Percentiles rank a stretch among this genome's conserved stretches.
Evolutionary conservation across 139 green algal species (phyloP).

Genomic region (Volvox africanus): DNA sequence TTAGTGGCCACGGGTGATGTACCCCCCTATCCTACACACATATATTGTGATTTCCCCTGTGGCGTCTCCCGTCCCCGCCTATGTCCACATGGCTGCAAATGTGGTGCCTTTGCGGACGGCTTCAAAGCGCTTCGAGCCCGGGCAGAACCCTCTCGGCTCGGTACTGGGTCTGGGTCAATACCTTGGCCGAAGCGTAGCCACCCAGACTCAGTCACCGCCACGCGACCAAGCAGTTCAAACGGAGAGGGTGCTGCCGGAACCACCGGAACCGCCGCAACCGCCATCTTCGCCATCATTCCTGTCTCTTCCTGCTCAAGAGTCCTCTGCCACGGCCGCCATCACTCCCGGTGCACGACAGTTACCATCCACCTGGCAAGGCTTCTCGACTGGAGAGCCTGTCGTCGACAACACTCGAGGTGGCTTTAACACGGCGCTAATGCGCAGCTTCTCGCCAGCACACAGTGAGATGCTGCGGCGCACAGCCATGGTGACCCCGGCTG

Average conservation of each 20-base stretch:
- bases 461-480: not conserved
- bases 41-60: too few relatives aligned
- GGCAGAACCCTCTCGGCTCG: too few relatives aligned
- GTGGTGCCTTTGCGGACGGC: too few relatives aligned
- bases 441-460: not conserved
- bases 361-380: not conserved
- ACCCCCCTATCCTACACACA: too few relatives aligned
- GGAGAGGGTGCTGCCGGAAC: not conserved
- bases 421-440: not conserved
- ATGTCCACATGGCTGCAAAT: too few relatives aligned
- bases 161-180: not conserved
- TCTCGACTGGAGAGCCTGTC: not conserved
- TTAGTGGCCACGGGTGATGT: too few relatives aligned
- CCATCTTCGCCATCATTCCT: not conserved
- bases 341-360: too few relatives aligned
- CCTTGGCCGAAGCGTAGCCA: not conserved
- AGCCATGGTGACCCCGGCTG: conserved; percentile 5
- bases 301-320: not conserved
- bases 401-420: not conserved
- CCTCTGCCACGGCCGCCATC: too few relatives aligned
- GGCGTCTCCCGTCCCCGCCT: too few relatives aligned
- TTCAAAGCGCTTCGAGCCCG: too few relatives aligned
- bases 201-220: conserved; percentile 6
- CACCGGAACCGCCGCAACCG: not conserved
- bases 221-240: not conserved